Evolutionary conservation across 208 protist genomes (phyloP), one percentile per base, ranked within the genome.

Genomic region (Leishmania turanica): DNA sequence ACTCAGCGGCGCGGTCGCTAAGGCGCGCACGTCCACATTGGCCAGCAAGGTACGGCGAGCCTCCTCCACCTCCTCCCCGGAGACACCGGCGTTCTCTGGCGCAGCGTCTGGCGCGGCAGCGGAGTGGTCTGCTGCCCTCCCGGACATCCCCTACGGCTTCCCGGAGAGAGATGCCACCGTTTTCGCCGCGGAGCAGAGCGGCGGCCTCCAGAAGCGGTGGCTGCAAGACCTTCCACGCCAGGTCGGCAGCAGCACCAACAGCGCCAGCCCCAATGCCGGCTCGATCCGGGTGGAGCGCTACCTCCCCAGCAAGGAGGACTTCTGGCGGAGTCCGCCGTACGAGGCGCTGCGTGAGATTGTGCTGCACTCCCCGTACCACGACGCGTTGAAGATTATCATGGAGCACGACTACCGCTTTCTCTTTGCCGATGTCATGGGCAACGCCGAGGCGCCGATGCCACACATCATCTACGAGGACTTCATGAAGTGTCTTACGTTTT

Each of bases 391-490:
- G 19, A 84, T 89, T 64, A 91, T 96, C 77, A 92, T 91, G 87
- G 89, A 95, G 81, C 91, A 97, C 76, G 89, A 90, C 86, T 91
- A 88, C 78, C 89, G 89, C 42, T 92, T 95, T 77, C 80, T 96
- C n/a, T 91, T 96, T 49, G 58, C 86, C 0, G 81, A 87, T 31
- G 62, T 96, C 17, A 79, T 96, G 54, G 86, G 81, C 65, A 77
- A 87, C 51, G 45, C 58, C 37, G 93, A 95, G 72, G 95, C 92
- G 17, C 95, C 95, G 34, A 86, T 96, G 77, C 95, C 95, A 24
- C 93, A 98, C 72, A 85, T 96, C 19, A 80, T 98, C 71, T 98
- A 98, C 84, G 93, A 96, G 54, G 95, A 98, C 78, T 89, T 98
- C 37, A 95, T 96, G 93, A 91, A 95, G 77, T 90, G 83, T 42